Percentiles rank a stretch among this genome's conserved stretches.
phyloP scores from a whole-genome alignment of 257 asterid species.

The Handroanthus guayacan region DNA sequence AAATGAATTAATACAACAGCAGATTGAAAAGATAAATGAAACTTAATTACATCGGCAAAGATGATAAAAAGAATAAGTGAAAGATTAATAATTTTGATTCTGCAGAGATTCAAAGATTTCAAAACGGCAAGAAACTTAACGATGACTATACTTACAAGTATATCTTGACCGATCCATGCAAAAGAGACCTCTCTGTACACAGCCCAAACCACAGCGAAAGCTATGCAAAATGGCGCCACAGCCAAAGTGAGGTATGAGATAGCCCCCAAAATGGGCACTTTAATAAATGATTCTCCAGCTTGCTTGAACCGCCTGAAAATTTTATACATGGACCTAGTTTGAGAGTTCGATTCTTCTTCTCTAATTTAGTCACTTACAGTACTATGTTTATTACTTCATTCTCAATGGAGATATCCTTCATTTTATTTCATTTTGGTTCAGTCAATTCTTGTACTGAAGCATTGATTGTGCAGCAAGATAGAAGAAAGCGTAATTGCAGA shows the following conservation, averaged over 20 bases:
- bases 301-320: conserved; percentile 50
- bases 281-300: conserved; percentile 48
- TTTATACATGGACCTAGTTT: neutral
- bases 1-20: too few species aligned
- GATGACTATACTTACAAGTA: conserved; percentile 64
- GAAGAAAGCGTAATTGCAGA: neutral
- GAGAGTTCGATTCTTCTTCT: conserved; percentile 3
- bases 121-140: conserved; percentile 16
- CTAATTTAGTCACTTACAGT: conserved; percentile 10
- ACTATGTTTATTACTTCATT: neutral
- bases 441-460: conserved; percentile 19
- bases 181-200: conserved; percentile 63
- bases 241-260: conserved; percentile 80
- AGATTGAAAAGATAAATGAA: too few species aligned
- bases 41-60: neutral
- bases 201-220: conserved; percentile 88
- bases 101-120: neutral
- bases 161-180: conserved; percentile 97
- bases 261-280: conserved; percentile 47
- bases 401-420: neutral
- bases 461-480: conserved; percentile 9
- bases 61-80: neutral
- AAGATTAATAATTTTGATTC: neutral
- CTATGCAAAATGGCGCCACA: conserved; percentile 83
- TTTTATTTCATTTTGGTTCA: neutral